Evolutionary conservation across 805 yeast species (phyloP), one percentile per base, ranked within the genome.

Genomic region (Saccharomycopsis babjevae): DNA sequence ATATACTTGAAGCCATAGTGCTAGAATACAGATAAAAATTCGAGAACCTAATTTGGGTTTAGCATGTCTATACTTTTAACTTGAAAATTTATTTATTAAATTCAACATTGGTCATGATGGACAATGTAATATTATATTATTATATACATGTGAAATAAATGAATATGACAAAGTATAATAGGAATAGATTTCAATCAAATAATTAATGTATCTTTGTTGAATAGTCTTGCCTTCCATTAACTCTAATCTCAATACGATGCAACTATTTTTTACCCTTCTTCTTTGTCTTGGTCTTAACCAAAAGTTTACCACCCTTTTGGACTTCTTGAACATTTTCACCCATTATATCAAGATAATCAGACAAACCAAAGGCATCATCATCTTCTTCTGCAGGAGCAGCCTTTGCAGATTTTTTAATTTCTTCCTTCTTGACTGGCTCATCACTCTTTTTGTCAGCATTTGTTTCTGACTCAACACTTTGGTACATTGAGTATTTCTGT

Each of bases 261-360:
- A 11, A 11, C 28, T 39, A 55, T 39, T 42, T 36, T 32, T 46
- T 39, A n/a, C n/a, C 38, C 40, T 59, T 56, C 68, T 72, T 73
- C 70, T 75, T 78, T 20, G 72, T 71, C 68, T 75, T 76, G 73
- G 77, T 79, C 71, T 77, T 79, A 56, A 74, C 76, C 43, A 72
- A 76, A 62, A 83, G 71, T 62, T 76, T 75, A 67, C 86, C 86
- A 64, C 86, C 86, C 67, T 77, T 73, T 67, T 76, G 81, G 52
- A 82, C 83, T 65, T 81, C 83, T 64, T 76, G 74, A 30, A 73
- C 84, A 63, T 80, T 79, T 64, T 79, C 78, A 6, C 86, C 86
- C 74, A 87, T 71, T 66, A 87, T 74, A 57, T 81, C 85, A 60
- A 85, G 70, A 69, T 83, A 83, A 59, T 78, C 84, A 66, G 83